These are phyloP conservation scores for Halenospora varia DNA, from an alignment of 495 filamentous ascomycete genomes.

Conservation along the genomic window DNA sequence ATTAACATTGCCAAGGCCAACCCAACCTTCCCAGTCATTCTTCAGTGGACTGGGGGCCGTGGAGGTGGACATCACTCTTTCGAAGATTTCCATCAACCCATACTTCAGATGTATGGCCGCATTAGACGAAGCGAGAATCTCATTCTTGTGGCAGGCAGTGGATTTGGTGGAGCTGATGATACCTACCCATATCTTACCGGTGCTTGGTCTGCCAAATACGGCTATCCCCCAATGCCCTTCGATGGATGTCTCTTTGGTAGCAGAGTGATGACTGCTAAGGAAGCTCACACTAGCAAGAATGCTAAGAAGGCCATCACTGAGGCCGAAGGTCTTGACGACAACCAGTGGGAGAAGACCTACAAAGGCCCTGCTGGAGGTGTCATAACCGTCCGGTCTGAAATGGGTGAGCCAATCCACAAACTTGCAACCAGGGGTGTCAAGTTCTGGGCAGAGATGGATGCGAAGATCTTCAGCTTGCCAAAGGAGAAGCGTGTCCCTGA, in stretches of 20 bases:
- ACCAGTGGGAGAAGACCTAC: slow-evolving; percentile 96
- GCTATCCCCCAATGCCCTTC: slow-evolving; percentile 91
- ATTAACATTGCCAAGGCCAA: slow-evolving; percentile 92
- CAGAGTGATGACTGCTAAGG: slow-evolving; percentile 92
- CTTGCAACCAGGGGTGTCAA: slow-evolving; percentile 89
- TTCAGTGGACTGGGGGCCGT: slow-evolving; percentile 94
- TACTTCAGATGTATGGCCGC: slow-evolving; percentile 85
- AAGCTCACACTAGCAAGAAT: slow-evolving; percentile 86
- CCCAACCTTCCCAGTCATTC: slow-evolving; percentile 81
- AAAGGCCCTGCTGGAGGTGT: slow-evolving; percentile 87
- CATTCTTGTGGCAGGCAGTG: slow-evolving; percentile 84
- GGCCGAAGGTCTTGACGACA: slow-evolving; percentile 81
- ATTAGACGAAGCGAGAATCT: slow-evolving; percentile 81
- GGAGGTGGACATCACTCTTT: slow-evolving; percentile 94
- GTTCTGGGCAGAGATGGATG: slow-evolving; percentile 98
- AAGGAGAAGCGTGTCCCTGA: slow-evolving; percentile 91
- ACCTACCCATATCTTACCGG: slow-evolving; percentile 93
- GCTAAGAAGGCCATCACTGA: slow-evolving; percentile 96
- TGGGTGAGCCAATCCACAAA: slow-evolving; percentile 99
- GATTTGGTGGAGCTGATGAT: slow-evolving; percentile 86
- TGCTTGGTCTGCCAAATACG: slow-evolving; percentile 76
- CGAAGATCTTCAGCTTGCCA: slow-evolving; percentile 94
- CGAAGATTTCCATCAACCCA: slow-evolving; percentile 91
- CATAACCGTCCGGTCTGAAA: slow-evolving; percentile 95
- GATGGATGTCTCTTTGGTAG: slow-evolving; percentile 89